A percentile compares a stretch with the other conserved stretches of the same genome.
Evolutionary conservation across 129 eudicot species (phyloP).

Genomic region (Chrysanthemum makinoi): DNA sequence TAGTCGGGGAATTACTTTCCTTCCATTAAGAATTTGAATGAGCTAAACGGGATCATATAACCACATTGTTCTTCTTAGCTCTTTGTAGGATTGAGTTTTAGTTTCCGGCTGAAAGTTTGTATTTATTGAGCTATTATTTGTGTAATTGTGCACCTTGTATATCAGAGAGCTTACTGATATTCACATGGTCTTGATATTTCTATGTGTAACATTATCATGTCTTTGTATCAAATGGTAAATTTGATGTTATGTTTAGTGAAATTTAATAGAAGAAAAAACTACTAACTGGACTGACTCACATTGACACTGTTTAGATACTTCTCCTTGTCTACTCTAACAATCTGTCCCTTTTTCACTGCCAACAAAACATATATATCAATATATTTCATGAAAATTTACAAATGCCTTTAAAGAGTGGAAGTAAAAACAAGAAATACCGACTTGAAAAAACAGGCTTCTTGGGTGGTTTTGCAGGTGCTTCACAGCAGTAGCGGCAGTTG

Average conservation of each 20-base stretch:
- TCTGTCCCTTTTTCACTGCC: conserved; percentile 96
- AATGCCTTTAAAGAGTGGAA: not conserved
- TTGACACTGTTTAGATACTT: conserved; percentile 86
- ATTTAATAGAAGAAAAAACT: not conserved
- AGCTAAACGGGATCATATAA: no score
- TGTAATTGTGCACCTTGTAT: no score
- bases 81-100: no score
- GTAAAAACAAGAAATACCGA: conserved; percentile 23
- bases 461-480: conserved; percentile 47
- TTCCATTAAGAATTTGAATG: no score
- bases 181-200: not conserved
- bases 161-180: not conserved
- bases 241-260: not conserved
- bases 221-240: not conserved
- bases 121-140: no score
- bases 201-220: not conserved
- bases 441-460: conserved; percentile 85
- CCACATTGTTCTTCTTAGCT: no score
- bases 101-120: no score
- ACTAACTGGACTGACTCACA: conserved; percentile 40
- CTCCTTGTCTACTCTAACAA: conserved; percentile 93
- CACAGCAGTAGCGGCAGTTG: conserved; percentile 23
- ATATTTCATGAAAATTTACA: not conserved
- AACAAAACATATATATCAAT: conserved; percentile 12
- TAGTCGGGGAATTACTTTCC: no score